phyloP scores from a whole-genome alignment of 2,329 filamentous ascomycete species.

The Fusarium chaquense region DNA sequence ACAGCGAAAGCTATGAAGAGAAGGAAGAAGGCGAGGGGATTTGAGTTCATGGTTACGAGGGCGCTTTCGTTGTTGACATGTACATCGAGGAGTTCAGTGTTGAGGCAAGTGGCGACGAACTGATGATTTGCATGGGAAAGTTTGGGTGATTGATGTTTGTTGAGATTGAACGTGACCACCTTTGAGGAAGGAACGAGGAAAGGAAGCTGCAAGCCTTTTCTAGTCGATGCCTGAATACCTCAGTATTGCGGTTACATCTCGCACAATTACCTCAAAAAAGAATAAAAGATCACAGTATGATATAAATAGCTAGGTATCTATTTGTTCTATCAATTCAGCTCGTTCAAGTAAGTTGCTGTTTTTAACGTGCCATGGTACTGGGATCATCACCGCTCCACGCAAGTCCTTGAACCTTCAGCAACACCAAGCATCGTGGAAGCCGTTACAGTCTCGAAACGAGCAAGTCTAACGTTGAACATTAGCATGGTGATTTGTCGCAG shows the following conservation, averaged over 20 bases:
- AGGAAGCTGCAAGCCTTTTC: slow-evolving; percentile 27
- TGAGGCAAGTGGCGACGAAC: not conserved
- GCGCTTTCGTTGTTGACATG: not conserved
- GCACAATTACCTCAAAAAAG: slow-evolving; percentile 4
- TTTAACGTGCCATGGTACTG: not conserved
- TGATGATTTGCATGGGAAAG: not conserved
- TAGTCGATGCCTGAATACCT: slow-evolving; percentile 11
- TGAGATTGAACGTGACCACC: not conserved
- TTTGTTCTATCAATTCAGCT: not conserved
- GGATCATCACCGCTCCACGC: not conserved
- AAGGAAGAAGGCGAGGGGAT: not conserved
- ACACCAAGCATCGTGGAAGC: not conserved
- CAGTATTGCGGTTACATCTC: slow-evolving; percentile 7
- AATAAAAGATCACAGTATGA: not conserved
- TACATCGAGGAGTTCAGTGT: not conserved
- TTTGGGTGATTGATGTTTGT: not conserved
- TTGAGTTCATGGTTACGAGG: slow-evolving; percentile 29
- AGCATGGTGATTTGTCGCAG: not conserved
- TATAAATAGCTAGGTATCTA: not conserved
- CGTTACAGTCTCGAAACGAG: not conserved
- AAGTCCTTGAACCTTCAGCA: not conserved
- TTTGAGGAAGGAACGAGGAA: not conserved
- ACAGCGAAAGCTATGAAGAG: not conserved
- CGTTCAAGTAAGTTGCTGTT: not conserved
- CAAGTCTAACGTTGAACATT: not conserved